Evolutionary conservation across 2,329 filamentous ascomycete genomes (phyloP).

Genomic region (Cladobotryum protrusum): DNA sequence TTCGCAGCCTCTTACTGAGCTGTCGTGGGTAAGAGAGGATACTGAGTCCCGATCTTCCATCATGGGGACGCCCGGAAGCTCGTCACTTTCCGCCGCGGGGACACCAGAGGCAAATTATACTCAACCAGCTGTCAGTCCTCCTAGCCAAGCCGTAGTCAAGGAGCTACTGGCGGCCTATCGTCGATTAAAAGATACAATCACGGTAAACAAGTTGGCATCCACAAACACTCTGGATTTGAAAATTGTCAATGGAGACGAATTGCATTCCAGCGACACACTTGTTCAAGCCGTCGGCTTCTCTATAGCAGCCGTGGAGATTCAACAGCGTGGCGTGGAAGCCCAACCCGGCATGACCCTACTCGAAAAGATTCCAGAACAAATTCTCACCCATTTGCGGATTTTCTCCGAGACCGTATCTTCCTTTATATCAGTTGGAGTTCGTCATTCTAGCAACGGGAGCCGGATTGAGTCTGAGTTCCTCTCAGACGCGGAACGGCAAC

Average conservation of each 20-base stretch:
- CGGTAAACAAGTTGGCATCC: slow-evolving; percentile 45
- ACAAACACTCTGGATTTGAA: slow-evolving; percentile 28
- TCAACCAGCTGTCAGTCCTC: slow-evolving; percentile 10
- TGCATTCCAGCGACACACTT: slow-evolving; percentile 53
- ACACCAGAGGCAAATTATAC: slow-evolving; percentile 19
- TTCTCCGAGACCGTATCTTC: slow-evolving; percentile 83
- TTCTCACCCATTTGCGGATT: slow-evolving; percentile 79
- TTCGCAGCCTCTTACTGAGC: slow-evolving; percentile 30
- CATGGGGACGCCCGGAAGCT: slow-evolving; percentile 36
- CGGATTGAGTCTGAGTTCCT: slow-evolving; percentile 61
- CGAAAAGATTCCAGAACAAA: slow-evolving; percentile 77
- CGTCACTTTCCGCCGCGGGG: slow-evolving; percentile 33
- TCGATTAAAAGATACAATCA: slow-evolving; percentile 53
- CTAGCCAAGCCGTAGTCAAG: slow-evolving; percentile 30
- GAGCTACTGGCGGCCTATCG: slow-evolving; percentile 57
- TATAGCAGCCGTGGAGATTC: slow-evolving; percentile 83
- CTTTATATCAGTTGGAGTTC: slow-evolving; percentile 70
- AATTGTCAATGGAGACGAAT: slow-evolving; percentile 33
- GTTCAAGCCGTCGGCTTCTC: slow-evolving; percentile 70
- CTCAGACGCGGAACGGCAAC: slow-evolving; percentile 63
- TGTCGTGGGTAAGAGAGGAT: slow-evolving; percentile 38
- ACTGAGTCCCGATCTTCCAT: slow-evolving; percentile 23
- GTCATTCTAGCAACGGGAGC: slow-evolving; percentile 54
- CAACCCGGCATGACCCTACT: slow-evolving; percentile 69
- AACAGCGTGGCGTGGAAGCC: slow-evolving; percentile 77